Evolutionary conservation across 192 early-diverging fungal genomes (phyloP), one percentile per base, ranked within the genome.

Genomic region (Coemansia erecta): DNA sequence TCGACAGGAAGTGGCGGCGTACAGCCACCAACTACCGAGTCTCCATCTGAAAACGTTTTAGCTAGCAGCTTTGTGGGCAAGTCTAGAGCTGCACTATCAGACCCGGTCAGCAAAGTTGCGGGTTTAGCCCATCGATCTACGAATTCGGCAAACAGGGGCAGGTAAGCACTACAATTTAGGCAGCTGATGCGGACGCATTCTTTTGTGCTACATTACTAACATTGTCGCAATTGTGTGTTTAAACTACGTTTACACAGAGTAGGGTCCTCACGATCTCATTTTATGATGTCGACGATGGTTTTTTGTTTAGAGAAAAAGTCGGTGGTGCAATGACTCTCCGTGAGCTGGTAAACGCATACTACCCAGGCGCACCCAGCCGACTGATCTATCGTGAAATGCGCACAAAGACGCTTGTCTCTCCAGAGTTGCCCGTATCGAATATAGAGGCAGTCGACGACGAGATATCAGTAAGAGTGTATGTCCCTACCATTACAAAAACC

Each of bases 281-380:
- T 6, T n/a, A 60, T 42, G 76, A 78, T 43, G 70, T 54, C 18
- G 24, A 24, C n/a, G 28, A 49, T 8, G 5, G 17, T 5, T 33
- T 22, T 1, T 50, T 78, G 56, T 56, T 78, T 44, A 15, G 54
- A 7, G 63, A 63, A 40, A 3, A 5, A 18, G 70, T 46, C 3
- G 26, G 42, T 3, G 63, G 50, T 1, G 39, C 28, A 4, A 78
- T 78, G 70, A 39, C 70, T 1, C 45, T 78, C 6, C 9, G 15
- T 5, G 70, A 72, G 17, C 63, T 78, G 19, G 12, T 78, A 11
- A 59, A 53, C 31, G 41, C 70, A 13, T 65, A 72, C 56, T 69
- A 51, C 26, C 70, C 62, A 31, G 33, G 46, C 51, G 70, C 70
- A 4, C 76, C 76, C 5, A 15, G 11, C 6, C 14, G 26, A 2